Conservation (phyloP, 2,329 filamentous ascomycete species). For the Aspergillus quadrilineatus region DNA sequence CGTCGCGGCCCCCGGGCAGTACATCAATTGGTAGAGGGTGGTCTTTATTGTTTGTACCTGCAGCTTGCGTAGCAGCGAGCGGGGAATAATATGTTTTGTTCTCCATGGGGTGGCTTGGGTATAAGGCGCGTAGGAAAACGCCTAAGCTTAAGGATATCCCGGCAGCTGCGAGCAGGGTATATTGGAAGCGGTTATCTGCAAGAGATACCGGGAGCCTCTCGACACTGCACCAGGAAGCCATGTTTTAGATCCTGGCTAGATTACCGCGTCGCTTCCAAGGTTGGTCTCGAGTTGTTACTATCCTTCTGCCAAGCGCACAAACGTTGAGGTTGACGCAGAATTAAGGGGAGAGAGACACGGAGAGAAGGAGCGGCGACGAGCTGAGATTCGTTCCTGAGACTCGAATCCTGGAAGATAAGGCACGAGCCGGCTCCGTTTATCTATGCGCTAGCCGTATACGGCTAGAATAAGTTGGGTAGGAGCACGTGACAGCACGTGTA, state of each 20-base stretch:
- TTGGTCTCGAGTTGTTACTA: no score
- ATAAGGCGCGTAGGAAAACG: slow-evolving; percentile 31
- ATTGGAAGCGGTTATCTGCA: slow-evolving; percentile 29
- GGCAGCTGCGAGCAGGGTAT: slow-evolving; percentile 35
- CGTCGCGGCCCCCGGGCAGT: slow-evolving; percentile 62
- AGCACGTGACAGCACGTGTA: no score
- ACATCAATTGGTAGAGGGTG: slow-evolving; percentile 68
- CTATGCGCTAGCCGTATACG: background rate
- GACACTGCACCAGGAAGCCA: slow-evolving; percentile 35
- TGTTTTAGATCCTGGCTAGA: slow-evolving; percentile 11
- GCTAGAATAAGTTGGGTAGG: background rate
- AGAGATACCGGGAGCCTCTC: slow-evolving; percentile 36
- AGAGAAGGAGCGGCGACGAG: background rate
- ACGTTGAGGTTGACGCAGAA: no score
- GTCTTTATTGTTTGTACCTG: slow-evolving; percentile 37
- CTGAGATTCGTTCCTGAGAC: background rate
- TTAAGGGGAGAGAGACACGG: background rate
- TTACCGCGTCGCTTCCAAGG: background rate
- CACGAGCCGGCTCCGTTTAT: background rate
- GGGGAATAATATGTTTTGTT: slow-evolving; percentile 37
- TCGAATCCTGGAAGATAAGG: background rate
- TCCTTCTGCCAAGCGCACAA: no score
- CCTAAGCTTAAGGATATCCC: slow-evolving; percentile 38
- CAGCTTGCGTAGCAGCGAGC: slow-evolving; percentile 31
- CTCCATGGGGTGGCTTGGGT: slow-evolving; percentile 18